These are phyloP conservation scores for Carex kokanica DNA, from an alignment of 176 grass and related monocot genomes.

Conservation along the genomic window DNA sequence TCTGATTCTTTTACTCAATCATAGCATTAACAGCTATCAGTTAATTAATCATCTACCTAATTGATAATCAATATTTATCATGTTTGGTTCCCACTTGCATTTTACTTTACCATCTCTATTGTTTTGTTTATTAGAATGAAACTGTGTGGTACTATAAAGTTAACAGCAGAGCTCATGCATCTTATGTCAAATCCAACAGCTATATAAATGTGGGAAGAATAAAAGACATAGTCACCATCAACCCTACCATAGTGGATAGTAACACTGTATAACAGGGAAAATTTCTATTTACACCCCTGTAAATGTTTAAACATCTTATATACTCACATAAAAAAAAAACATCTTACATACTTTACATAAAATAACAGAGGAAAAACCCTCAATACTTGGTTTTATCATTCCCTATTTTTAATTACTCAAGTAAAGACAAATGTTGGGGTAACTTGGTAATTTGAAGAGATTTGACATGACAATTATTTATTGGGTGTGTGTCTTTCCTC, in stretches of 20 bases:
- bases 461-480: too few relatives aligned
- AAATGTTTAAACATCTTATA: slow-evolving; percentile 9
- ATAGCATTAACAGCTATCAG: not conserved
- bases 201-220: not conserved
- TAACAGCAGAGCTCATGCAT: not conserved
- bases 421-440: not conserved
- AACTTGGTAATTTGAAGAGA: not conserved
- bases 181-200: not conserved
- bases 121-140: slow-evolving; percentile 1
- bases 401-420: not conserved
- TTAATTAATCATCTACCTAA: not conserved
- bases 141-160: not conserved
- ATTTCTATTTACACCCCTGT: not conserved
- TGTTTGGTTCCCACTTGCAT: not conserved
- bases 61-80: not conserved
- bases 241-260: not conserved
- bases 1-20: not conserved
- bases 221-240: not conserved
- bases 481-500: not conserved
- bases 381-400: not conserved
- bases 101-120: not conserved
- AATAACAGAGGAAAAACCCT: not conserved
- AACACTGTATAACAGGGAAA: not conserved
- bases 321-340: too few relatives aligned
- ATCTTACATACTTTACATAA: not conserved